Base-by-base conservation (phyloP, 208 protist species). In the Naegleria fowleri region DNA sequence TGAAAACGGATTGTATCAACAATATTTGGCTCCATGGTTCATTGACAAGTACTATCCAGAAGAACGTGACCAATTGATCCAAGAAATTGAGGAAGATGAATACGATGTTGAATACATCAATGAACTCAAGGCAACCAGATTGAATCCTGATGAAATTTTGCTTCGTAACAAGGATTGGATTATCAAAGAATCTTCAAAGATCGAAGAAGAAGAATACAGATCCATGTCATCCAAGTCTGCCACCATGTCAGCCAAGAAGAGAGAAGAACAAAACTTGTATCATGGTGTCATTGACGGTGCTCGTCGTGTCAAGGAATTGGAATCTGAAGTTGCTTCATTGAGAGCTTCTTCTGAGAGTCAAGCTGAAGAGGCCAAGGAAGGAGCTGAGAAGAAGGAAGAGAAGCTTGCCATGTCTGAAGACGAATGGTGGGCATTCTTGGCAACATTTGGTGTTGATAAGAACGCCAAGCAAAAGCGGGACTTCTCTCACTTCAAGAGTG, bases 71-170 rank as follows among this genome's bases (percentile, higher is more conserved):
- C 36, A 85, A 85, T 43, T 85, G 13, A 85, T 85, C 19, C n/a
- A 85, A 43, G 79, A 85, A 85, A 85, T 85, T 85, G 79, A 85
- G 41, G 79, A 85, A 11, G 79, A 85, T 25, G 79, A 43, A 1
- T 85, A 38, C 9, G 79, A 85, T 85, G 38, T 43, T 25, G n/a
- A 43, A 16, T 85, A 85, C 36, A 85, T 38, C 41, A 13, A 7
- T 22, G 15, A 85, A 85, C 9, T 39, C 13, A 85, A 85, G 79
- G 38, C n/a, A 16, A 43, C 38, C 15, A 85, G 79, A 85, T 43
- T 85, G 36, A 43, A 43, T 85, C 79, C 79, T 85, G 79, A 85
- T 85, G 79, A 85, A 43, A 39, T 85, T 11, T 16, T 43, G 9
- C 5, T 43, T 0, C 13, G 38, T 29, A 85, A 85, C 22, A 85